These are phyloP conservation scores for Tylopilus cervinicoccineus DNA, from an alignment of 768 basidiomycete species.

Conservation along the genomic window DNA sequence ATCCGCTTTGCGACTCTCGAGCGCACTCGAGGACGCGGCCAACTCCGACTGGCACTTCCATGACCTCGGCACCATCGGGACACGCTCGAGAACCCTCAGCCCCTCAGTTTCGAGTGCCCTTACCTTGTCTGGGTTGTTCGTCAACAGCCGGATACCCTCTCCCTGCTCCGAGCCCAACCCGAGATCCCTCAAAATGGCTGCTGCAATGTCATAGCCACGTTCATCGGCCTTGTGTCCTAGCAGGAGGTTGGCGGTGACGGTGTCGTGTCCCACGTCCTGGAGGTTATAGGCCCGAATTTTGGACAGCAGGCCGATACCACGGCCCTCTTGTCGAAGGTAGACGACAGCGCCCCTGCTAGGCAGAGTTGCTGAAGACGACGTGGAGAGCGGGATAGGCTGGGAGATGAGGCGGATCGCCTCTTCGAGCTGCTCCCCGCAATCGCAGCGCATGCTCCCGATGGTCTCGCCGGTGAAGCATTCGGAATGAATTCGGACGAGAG, in stretches of 20 bases:
- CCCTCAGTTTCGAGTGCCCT: slow-evolving; percentile 82
- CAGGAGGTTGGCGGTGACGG: slow-evolving; percentile 95
- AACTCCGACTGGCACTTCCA: slow-evolving; percentile 49
- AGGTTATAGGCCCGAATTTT: slow-evolving; percentile 98
- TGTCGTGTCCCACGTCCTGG: slow-evolving; percentile 97
- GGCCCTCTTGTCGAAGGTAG: slow-evolving; percentile 95
- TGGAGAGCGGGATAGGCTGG: slow-evolving; percentile 53
- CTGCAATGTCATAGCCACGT: slow-evolving; percentile 88
- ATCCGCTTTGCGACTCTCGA: slow-evolving; percentile 45
- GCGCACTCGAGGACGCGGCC: not conserved
- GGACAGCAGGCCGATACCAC: slow-evolving; percentile 92
- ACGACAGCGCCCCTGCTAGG: slow-evolving; percentile 90
- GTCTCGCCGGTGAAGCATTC: slow-evolving; percentile 99
- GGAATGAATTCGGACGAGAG: slow-evolving; percentile 93
- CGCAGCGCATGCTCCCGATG: slow-evolving; percentile 96
- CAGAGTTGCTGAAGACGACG: slow-evolving; percentile 39
- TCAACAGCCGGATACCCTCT: slow-evolving; percentile 74
- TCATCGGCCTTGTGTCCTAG: slow-evolving; percentile 94
- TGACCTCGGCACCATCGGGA: slow-evolving; percentile 91
- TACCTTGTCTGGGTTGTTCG: slow-evolving; percentile 98
- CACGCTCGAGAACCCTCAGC: slow-evolving; percentile 72
- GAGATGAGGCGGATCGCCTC: slow-evolving; percentile 93
- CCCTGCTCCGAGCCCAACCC: slow-evolving; percentile 57
- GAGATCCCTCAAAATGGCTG: slow-evolving; percentile 84
- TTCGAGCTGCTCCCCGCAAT: slow-evolving; percentile 98